Evolutionary conservation across 2,329 filamentous ascomycete genomes (phyloP).

Genomic region (Trichoderma sp.): DNA sequence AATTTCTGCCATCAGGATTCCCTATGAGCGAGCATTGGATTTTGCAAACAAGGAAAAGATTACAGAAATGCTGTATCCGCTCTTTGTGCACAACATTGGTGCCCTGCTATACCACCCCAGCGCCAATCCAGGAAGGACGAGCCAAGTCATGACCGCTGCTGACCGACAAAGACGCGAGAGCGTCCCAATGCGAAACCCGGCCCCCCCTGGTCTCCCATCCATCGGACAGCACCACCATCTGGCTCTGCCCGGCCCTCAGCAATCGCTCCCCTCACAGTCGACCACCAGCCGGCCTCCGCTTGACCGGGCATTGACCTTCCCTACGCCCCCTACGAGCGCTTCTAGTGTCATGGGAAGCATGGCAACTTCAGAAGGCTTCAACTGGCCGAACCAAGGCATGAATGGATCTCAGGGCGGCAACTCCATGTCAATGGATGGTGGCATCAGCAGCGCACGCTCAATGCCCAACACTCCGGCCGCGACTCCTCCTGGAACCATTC

Average conservation of each 20-base stretch:
- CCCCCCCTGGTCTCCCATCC: conserved; percentile 57
- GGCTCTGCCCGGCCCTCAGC: conserved; percentile 59
- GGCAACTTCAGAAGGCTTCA: conserved; percentile 72
- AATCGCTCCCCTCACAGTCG: conserved; percentile 62
- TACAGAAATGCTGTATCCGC: conserved; percentile 86
- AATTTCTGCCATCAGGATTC: conserved; percentile 65
- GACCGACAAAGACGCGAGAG: conserved; percentile 73
- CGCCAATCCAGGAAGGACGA: conserved; percentile 71
- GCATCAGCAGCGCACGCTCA: conserved; percentile 73
- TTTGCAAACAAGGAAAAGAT: conserved; percentile 99
- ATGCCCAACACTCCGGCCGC: conserved; percentile 90
- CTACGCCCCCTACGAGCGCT: conserved; percentile 89
- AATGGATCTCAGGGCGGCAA: conserved; percentile 60
- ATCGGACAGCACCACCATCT: conserved; percentile 61
- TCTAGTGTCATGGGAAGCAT: conserved; percentile 76
- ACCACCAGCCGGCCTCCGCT: conserved; percentile 70
- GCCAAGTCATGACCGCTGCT: conserved; percentile 81
- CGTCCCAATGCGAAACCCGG: conserved; percentile 59
- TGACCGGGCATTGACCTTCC: conserved; percentile 87
- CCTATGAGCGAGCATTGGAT: conserved; percentile 93
- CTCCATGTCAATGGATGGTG: conserved; percentile 75
- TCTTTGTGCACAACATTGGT: conserved; percentile 97
- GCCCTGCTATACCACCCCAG: conserved; percentile 89
- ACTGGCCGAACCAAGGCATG: conserved; percentile 68
- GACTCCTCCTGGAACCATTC: conserved; percentile 77